These are phyloP conservation scores for Pleurotus cornucopiae DNA, from an alignment of 768 basidiomycete genomes.

Conservation along the genomic window DNA sequence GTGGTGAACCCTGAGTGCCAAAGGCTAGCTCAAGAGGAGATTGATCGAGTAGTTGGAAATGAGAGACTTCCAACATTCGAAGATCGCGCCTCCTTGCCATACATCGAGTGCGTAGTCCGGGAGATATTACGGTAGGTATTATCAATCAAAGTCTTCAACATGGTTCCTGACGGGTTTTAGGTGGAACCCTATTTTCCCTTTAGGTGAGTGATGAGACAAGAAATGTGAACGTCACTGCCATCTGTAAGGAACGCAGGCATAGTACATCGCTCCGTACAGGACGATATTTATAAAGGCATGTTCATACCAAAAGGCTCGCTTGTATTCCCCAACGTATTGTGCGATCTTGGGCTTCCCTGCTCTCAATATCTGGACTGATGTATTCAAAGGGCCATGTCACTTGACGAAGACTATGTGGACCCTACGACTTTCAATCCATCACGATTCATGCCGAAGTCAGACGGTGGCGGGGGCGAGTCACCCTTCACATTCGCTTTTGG, in stretches of 20 bases:
- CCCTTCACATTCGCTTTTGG: not conserved
- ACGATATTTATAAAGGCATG: constrained; percentile 29
- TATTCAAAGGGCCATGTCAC: not conserved
- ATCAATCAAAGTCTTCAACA: not conserved
- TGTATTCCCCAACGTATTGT: constrained; percentile 31
- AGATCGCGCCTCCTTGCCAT: constrained; percentile 12
- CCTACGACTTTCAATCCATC: not conserved
- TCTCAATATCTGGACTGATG: not conserved
- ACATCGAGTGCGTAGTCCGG: constrained; percentile 14
- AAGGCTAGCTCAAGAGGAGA: constrained; percentile 14
- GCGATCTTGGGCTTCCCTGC: not conserved
- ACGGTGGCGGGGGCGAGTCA: not conserved
- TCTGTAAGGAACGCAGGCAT: constrained; percentile 15
- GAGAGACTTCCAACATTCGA: constrained; percentile 14
- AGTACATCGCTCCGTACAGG: constrained; percentile 25
- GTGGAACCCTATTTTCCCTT: constrained; percentile 14
- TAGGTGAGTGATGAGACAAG: not conserved
- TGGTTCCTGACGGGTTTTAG: constrained; percentile 1
- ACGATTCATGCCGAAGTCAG: constrained; percentile 1
- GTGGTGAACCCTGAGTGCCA: not conserved
- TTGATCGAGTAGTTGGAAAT: constrained; percentile 11
- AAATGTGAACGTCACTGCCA: not conserved
- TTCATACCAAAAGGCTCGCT: constrained; percentile 30
- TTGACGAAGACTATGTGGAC: constrained; percentile 2
- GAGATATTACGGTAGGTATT: constrained; percentile 16